phyloP scores from a whole-genome alignment of 2,329 filamentous ascomycete species.

The Endoconidiophora laricicola region DNA sequence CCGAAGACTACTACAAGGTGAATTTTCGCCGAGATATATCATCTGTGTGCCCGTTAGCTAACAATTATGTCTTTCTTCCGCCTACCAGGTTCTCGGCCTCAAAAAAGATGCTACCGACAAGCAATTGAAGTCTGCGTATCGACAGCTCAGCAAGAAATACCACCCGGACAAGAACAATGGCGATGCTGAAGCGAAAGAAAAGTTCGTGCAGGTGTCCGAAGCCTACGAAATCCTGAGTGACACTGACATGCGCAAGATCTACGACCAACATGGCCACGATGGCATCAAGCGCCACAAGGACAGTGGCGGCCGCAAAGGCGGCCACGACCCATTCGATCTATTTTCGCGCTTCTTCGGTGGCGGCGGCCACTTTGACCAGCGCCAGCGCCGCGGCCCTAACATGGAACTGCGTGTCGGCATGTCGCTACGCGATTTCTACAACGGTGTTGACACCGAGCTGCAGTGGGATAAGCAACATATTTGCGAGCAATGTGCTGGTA shows the following conservation, averaged over 20 bases:
- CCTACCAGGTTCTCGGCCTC: conserved; percentile 61
- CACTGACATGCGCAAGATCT: conserved; percentile 65
- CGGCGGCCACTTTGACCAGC: conserved; percentile 64
- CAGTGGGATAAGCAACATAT: conserved; percentile 87
- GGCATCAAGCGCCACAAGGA: conserved; percentile 72
- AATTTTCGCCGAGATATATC: conserved; percentile 5
- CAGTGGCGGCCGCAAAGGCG: conserved; percentile 40
- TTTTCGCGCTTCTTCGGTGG: conserved; percentile 96
- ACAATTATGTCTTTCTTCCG: not conserved
- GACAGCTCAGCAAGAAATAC: conserved; percentile 81
- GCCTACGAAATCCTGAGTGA: conserved; percentile 87
- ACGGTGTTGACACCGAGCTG: conserved; percentile 71
- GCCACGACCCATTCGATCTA: conserved; percentile 84
- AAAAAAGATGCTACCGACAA: conserved; percentile 64
- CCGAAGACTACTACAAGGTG: conserved; percentile 69
- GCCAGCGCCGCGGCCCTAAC: conserved; percentile 68
- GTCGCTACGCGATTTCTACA: conserved; percentile 83
- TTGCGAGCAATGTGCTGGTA: conserved; percentile 79
- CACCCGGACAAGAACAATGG: conserved; percentile 96
- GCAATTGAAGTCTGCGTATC: conserved; percentile 87
- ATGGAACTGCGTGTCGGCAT: conserved; percentile 74
- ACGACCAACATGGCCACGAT: conserved; percentile 88
- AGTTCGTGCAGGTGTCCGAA: conserved; percentile 86
- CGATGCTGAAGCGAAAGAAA: conserved; percentile 64
- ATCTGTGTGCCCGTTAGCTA: not conserved